Base-by-base conservation (phyloP, 768 basidiomycete species). In the Suillus paluster region DNA sequence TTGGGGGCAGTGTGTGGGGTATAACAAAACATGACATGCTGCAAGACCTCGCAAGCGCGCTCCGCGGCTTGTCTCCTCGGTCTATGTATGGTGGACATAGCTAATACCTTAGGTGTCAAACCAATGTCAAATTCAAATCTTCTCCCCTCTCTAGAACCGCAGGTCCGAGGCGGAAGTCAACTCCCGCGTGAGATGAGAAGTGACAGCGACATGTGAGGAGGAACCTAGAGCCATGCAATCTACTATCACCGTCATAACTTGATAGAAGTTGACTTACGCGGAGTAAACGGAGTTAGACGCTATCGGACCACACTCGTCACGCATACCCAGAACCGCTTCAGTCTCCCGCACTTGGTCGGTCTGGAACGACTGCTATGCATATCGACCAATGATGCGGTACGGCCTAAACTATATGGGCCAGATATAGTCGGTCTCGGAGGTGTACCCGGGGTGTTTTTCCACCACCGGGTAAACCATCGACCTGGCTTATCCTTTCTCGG, bases 381-480 rank as follows among this genome's bases (percentile, higher is more conserved):
- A 52, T 75, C 74, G 56, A 62, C 75, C 69, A 75, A 74, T 49
- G 74, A 76, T 61, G 75, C 48, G n/a, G 72, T 53, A 23, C 67
- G 64, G 15, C 72, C 73, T 7, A 75, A 52, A 56, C 65, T 66
- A 62, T 75, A 75, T 42, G 74, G 74, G 17, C 74, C 74, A 7
- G 74, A 75, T 41, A 75, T 77, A 30, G 62, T 39, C 33, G 74
- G 74, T 9, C 73, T 70, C 52, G 67, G 63, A 1, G 72, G 66
- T 8, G 66, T 64, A 33, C 42, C 38, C 5, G 67, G 33, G 1
- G 66, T 23, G 39, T 42, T 71, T 42, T 63, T 72, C 70, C 72
- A 74, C 67, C 74, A 75, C 39, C 57, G 68, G 14, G 66, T 58
- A 34, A 75, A 70, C 74, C 72, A 74, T 39, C 59, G 67, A 1